Base-by-base conservation (phyloP, 768 basidiomycete species). In the Termitomyces sp. region DNA sequence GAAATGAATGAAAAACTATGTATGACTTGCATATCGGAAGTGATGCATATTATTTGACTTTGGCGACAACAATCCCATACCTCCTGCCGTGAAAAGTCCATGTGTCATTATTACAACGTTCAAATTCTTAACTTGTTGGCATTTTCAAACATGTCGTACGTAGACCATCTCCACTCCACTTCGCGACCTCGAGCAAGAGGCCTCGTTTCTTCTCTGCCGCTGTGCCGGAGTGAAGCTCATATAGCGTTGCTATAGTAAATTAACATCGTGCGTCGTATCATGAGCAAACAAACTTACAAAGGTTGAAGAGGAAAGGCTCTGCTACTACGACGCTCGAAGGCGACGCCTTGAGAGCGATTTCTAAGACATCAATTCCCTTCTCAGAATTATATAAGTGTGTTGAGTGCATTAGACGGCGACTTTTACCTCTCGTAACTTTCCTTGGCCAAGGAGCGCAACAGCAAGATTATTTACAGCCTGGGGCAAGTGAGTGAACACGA, bases 111-210 rank as follows among this genome's bases (percentile, higher is more conserved):
- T 28, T 28, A 52, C 24, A 2, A 20, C 13, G 7, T 44, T 11
- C 6, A 7, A 30, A 30, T 22, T 20, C 35, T 47, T 22, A 83
- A 61, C 73, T 84, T 20, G 83, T 75, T 24, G 89, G 86, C 82
- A 92, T 82, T 72, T 93, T 93, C 65, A 93, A 72, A 66, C 88
- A 91, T 36, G 82, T 80, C 20, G 86, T 84, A 62, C 79, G 85
- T 64, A 93, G 69, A 0, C 91, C 92, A 69, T 94, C 91, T 8
- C 91, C 91, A 59, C 88, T 89, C 90, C 90, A 92, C 67, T 88
- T 88, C 14, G 90, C 86, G 0, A 90, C 89, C 59, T 91, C 85
- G 14, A 90, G 62, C 30, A 93, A 74, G 33, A 93, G 73, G 24
- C 83, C 81, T 44, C 84, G 82, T 69, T 93, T 94, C 70, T 88